These are phyloP conservation scores for Corynespora cassiicola DNA, from an alignment of 2,329 filamentous ascomycete genomes.

Conservation along the genomic window DNA sequence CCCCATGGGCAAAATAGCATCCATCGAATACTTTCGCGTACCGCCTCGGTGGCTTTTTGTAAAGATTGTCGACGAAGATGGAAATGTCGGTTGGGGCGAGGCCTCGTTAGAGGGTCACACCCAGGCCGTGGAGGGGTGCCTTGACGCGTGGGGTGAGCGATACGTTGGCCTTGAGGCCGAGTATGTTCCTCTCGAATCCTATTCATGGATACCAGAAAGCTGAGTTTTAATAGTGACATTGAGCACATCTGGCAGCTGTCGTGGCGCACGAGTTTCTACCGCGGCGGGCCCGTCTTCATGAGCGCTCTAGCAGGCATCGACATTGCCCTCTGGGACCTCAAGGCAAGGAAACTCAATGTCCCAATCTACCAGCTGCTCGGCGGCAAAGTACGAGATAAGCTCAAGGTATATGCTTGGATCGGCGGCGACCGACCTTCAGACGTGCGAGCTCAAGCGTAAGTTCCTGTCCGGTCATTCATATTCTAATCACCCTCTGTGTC, in stretches of 20 bases:
- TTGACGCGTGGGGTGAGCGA: slow-evolving; percentile 69
- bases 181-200: slow-evolving; percentile 49
- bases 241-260: slow-evolving; percentile 81
- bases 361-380: slow-evolving; percentile 78
- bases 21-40: slow-evolving; percentile 76
- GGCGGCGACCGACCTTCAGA: slow-evolving; percentile 75
- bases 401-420: slow-evolving; percentile 81
- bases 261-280: slow-evolving; percentile 75
- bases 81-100: slow-evolving; percentile 74
- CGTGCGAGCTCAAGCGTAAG: slow-evolving; percentile 67
- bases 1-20: slow-evolving; percentile 70
- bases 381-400: slow-evolving; percentile 73
- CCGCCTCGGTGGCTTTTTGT: slow-evolving; percentile 80
- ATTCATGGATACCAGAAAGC: not conserved
- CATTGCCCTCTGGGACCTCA: slow-evolving; percentile 81
- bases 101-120: slow-evolving; percentile 77
- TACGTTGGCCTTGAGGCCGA: slow-evolving; percentile 74
- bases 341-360: slow-evolving; percentile 68
- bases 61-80: slow-evolving; percentile 73
- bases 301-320: slow-evolving; percentile 78
- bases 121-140: slow-evolving; percentile 74
- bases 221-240: slow-evolving; percentile 67
- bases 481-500: too few species aligned
- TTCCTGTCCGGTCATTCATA: too few species aligned
- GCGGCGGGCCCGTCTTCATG: slow-evolving; percentile 82